phyloP scores from a whole-genome alignment of 108 stramenopile species.

The Epithemia pelagica region DNA sequence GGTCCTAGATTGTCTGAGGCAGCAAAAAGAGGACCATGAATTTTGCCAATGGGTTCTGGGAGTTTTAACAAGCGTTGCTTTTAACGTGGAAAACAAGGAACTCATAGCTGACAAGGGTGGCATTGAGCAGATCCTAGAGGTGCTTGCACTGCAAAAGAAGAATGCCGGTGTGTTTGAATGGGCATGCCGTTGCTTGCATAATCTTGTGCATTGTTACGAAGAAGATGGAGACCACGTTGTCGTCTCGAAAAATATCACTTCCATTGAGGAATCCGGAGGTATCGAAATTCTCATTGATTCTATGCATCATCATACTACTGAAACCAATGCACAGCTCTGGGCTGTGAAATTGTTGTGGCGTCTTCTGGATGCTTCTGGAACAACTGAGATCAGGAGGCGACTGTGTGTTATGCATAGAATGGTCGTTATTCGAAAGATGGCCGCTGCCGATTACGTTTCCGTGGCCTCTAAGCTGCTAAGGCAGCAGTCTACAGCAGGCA shows the following conservation, averaged over 20 bases:
- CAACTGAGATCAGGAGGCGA: not conserved
- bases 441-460: not conserved
- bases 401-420: not conserved
- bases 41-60: conserved; percentile 30
- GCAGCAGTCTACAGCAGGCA: not conserved
- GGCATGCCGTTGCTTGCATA: conserved; percentile 24
- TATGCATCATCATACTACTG: conserved; percentile 17
- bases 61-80: conserved; percentile 14
- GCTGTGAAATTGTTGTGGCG: conserved; percentile 26
- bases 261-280: conserved; percentile 18
- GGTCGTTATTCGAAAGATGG: not conserved
- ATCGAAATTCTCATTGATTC: conserved; percentile 12
- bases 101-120: conserved; percentile 16
- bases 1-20: conserved; percentile 16
- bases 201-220: conserved; percentile 7
- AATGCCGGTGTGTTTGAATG: conserved; percentile 29
- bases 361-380: conserved; percentile 8
- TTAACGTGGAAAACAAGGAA: conserved; percentile 9
- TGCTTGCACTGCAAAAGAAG: conserved; percentile 9
- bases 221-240: conserved; percentile 2
- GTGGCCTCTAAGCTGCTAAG: conserved; percentile 8
- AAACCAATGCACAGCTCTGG: conserved; percentile 17
- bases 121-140: conserved; percentile 18
- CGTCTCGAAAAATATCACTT: conserved; percentile 13
- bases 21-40: conserved; percentile 13